Conservation (phyloP, 495 filamentous ascomycete species). For the Lindgomyces ingoldianus region DNA sequence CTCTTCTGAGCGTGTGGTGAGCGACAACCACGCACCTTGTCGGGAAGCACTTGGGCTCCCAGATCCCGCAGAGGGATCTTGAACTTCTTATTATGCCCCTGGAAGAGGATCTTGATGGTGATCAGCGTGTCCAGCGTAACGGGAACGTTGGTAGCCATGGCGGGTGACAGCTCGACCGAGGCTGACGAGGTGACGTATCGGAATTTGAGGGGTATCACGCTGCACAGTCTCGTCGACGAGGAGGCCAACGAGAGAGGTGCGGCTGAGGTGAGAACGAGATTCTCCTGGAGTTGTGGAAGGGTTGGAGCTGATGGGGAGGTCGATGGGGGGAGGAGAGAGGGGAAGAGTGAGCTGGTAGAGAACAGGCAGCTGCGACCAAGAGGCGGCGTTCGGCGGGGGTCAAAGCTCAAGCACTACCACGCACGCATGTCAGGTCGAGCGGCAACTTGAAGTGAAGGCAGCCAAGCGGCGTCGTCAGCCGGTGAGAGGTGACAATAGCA, state of each 20-base stretch:
- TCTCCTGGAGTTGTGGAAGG: neutral
- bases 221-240: constrained; percentile 13
- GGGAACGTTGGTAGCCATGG: constrained; percentile 56
- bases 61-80: constrained; percentile 88
- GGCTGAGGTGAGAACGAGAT: neutral
- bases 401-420: neutral
- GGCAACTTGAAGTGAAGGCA: constrained; percentile 1
- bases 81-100: constrained; percentile 74
- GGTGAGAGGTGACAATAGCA: neutral
- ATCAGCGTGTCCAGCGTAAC: constrained; percentile 73
- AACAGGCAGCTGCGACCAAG: constrained; percentile 13
- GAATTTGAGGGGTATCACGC: constrained; percentile 2
- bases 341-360: neutral
- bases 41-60: constrained; percentile 69
- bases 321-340: neutral
- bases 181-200: constrained; percentile 29
- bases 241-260: constrained; percentile 10
- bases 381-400: neutral
- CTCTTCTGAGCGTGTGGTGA: too few species aligned
- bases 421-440: neutral
- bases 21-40: constrained; percentile 71
- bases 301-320: constrained; percentile 25
- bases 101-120: constrained; percentile 78
- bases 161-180: constrained; percentile 14
- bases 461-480: constrained; percentile 14